A percentile compares a stretch with the other conserved stretches of the same genome.
phyloP scores from a whole-genome alignment of 192 early-diverging fungal genomes.

The Phycomyces blakesleeanus region DNA sequence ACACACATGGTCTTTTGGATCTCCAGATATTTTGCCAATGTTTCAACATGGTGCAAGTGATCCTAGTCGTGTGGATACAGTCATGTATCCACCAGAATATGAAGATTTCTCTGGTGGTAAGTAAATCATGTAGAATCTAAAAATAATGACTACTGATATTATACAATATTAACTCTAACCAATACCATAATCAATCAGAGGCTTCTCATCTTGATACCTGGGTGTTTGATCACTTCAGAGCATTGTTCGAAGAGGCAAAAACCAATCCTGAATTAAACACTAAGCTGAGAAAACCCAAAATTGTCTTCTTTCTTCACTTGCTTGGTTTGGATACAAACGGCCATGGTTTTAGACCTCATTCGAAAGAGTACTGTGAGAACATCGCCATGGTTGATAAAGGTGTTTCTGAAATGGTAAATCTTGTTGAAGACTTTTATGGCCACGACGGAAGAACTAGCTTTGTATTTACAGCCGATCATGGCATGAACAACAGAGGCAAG shows the following conservation, averaged over 20 bases:
- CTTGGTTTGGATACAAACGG: constrained; percentile 95
- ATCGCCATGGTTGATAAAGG: constrained; percentile 80
- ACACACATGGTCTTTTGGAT: constrained; percentile 97
- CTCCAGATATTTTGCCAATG: constrained; percentile 96
- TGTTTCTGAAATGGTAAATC: constrained; percentile 61
- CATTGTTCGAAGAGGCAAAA: constrained; percentile 57
- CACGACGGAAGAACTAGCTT: constrained; percentile 82
- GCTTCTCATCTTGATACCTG: constrained; percentile 82
- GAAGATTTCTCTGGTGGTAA: constrained; percentile 84
- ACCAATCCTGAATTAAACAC: constrained; percentile 42
- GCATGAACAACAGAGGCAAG: constrained; percentile 87
- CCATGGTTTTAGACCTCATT: constrained; percentile 80
- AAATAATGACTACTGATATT: not conserved
- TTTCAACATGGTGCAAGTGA: constrained; percentile 90
- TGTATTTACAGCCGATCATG: constrained; percentile 94
- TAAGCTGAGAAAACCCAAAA: constrained; percentile 67
- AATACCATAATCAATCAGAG: constrained; percentile 58
- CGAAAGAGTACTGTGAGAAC: constrained; percentile 83
- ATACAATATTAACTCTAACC: not conserved
- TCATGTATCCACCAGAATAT: constrained; percentile 83
- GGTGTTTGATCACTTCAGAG: constrained; percentile 85
- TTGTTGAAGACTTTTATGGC: constrained; percentile 73
- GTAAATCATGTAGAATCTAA: constrained; percentile 3
- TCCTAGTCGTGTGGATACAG: constrained; percentile 72
- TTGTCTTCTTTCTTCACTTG: constrained; percentile 93